Conservation (phyloP, 495 filamentous ascomycete species). For the Tuber borchii region DNA sequence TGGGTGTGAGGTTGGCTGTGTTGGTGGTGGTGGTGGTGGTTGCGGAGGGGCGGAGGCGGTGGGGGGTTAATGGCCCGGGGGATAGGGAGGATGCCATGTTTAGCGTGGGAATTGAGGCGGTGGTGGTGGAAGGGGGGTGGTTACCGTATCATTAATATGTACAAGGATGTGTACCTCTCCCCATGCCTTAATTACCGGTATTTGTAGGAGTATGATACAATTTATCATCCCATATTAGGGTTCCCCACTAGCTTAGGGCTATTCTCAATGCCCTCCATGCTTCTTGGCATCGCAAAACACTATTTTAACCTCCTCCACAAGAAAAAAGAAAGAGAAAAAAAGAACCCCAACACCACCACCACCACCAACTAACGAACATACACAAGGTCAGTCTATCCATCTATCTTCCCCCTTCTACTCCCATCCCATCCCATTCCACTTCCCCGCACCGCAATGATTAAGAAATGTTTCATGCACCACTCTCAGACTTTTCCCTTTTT, state of each 20-base stretch:
- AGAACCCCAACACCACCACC: not conserved
- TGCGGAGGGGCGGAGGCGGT: conserved; percentile 19
- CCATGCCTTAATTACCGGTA: no score
- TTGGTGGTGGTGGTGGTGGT: conserved; percentile 15
- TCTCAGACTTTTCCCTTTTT: not conserved
- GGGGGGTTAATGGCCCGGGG: conserved; percentile 10
- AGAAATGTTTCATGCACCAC: conserved; percentile 6
- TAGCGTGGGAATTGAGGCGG: not conserved
- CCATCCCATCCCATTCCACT: no score
- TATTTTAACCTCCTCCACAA: not conserved
- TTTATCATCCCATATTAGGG: not conserved
- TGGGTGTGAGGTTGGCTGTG: conserved; percentile 14
- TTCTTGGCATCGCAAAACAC: not conserved
- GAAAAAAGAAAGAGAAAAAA: not conserved
- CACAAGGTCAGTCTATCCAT: not conserved
- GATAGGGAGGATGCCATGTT: conserved; percentile 14
- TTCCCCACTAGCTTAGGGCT: not conserved
- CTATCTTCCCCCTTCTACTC: not conserved
- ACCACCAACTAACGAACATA: not conserved
- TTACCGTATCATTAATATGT: not conserved
- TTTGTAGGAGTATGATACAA: no score
- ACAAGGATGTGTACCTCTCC: not conserved
- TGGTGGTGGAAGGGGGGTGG: not conserved
- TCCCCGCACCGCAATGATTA: not conserved
- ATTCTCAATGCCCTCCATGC: not conserved